Evolutionary conservation across 352 stramenopile species (phyloP).

Genomic region (Thraustochytrium striatum): DNA sequence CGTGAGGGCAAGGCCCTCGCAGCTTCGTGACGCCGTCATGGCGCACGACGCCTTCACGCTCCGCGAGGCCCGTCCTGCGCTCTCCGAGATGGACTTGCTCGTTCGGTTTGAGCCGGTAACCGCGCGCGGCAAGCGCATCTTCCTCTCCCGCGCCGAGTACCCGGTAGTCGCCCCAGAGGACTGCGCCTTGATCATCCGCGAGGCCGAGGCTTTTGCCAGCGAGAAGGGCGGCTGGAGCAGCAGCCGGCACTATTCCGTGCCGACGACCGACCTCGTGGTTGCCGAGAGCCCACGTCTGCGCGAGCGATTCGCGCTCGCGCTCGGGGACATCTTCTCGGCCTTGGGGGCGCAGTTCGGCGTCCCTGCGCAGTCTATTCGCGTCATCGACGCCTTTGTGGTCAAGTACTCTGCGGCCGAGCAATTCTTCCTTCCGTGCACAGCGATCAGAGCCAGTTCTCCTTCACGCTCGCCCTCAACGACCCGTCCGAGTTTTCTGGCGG

Average conservation of each 20-base stretch:
- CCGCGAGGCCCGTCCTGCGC: neutral
- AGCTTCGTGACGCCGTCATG: neutral
- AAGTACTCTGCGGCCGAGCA: constrained; percentile 71
- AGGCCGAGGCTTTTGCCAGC: neutral
- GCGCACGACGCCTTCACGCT: neutral
- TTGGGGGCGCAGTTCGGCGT: constrained; percentile 60
- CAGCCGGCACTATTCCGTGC: constrained; percentile 69
- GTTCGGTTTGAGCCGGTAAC: neutral
- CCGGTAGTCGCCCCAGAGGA: neutral
- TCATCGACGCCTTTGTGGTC: constrained; percentile 77
- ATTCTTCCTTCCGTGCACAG: constrained; percentile 74
- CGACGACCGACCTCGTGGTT: constrained; percentile 74
- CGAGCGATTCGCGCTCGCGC: constrained; percentile 49
- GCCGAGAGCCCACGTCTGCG: neutral
- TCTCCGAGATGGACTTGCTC: neutral
- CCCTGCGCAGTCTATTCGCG: constrained; percentile 59
- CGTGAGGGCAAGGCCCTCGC: no score
- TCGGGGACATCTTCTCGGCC: constrained; percentile 62
- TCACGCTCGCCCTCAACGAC: constrained; percentile 81
- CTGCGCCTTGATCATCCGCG: neutral
- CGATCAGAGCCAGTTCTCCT: constrained; percentile 87
- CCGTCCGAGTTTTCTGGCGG: constrained; percentile 75
- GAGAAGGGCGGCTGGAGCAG: constrained; percentile 64
- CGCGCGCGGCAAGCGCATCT: neutral
- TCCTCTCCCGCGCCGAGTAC: neutral